Base-by-base conservation (phyloP, 345 rosid genomes). In the Corchorus capsularis region DNA sequence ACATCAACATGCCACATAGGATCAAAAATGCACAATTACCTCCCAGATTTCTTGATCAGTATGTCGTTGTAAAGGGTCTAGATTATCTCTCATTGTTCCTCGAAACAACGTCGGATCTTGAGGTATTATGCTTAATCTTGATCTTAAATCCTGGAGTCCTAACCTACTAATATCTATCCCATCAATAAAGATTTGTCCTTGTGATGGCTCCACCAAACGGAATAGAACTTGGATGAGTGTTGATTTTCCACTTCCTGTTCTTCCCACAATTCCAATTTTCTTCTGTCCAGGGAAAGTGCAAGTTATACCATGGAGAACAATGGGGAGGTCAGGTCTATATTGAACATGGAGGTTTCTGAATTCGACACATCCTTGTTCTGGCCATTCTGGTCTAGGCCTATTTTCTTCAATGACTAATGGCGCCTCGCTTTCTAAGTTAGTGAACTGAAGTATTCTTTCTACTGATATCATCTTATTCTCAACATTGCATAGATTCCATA, bases 61-160 rank as follows among this genome's bases (percentile, higher is more conserved):
- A 84, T 89, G 86, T 83, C 89, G 93, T 79, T 92, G 93, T 47
- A 94, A 88, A 63, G 98, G 97, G 79, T 94, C 97, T 60, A 94
- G 80, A 81, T 94, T 92, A 75, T 88, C 84, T 78, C 96, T 74
- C 16, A 94, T 82, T 0, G 96, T 94, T 22, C 98, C 98, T 80
- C 91, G 94, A 81, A 94, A 94, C 94, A 94, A 87, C 62, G 96
- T 94, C 54, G 98, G 98, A 80, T 92, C 98, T 76, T 90, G 98
- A 27, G 97, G 97, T 77, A 92, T 91, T 46, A 94, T 92, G 82
- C 96, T 88, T 22, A 92, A 84, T 57, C 89, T 88, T 60, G 90
- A 87, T 74, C 97, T 87, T 80, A 94, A 81, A 82, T 94, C 92
- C 52, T 92, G 92, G 76, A 94, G 75, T 69, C 97, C 97, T 61